Percentiles rank a stretch among this genome's conserved stretches.
phyloP scores from a whole-genome alignment of 768 basidiomycete species.

The Termitomyces sp. region DNA sequence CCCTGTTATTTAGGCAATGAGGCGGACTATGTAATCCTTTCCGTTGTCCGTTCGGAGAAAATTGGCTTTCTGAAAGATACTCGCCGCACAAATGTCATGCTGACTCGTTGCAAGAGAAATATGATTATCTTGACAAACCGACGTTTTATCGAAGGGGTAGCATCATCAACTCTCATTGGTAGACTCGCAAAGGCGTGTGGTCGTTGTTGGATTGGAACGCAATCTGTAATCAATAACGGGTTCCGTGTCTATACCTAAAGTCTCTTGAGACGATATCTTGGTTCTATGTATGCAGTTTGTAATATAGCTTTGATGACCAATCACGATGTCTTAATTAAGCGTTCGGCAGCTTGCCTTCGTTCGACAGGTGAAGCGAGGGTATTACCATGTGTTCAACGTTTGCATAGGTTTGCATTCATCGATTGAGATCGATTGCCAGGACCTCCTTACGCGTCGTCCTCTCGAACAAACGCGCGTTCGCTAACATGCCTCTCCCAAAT shows the following conservation, averaged over 20 bases:
- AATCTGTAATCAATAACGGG: constrained; percentile 3
- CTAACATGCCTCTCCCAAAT: constrained; percentile 11
- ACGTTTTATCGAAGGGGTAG: constrained; percentile 39
- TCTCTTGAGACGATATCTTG: not conserved
- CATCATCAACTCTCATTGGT: constrained; percentile 25
- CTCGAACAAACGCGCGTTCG: not conserved
- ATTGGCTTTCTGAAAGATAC: constrained; percentile 57
- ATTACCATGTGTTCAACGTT: not conserved
- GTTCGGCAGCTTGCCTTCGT: not conserved
- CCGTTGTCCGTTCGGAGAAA: constrained; percentile 55
- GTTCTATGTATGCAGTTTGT: not conserved
- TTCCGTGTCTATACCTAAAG: constrained; percentile 6
- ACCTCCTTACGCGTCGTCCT: not conserved
- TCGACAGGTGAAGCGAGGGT: not conserved
- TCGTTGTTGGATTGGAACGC: constrained; percentile 13
- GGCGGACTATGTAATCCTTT: constrained; percentile 66
- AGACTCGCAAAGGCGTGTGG: constrained; percentile 18
- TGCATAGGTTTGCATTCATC: not conserved
- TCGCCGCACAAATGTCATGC: constrained; percentile 73
- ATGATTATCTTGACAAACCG: constrained; percentile 60
- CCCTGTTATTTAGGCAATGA: constrained; percentile 52
- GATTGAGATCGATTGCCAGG: not conserved
- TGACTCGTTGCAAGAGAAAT: constrained; percentile 62
- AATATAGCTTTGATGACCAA: not conserved
- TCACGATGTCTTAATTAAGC: not conserved